Base-by-base conservation (phyloP, 306 rosid species). In the Arachis hypogaea region DNA sequence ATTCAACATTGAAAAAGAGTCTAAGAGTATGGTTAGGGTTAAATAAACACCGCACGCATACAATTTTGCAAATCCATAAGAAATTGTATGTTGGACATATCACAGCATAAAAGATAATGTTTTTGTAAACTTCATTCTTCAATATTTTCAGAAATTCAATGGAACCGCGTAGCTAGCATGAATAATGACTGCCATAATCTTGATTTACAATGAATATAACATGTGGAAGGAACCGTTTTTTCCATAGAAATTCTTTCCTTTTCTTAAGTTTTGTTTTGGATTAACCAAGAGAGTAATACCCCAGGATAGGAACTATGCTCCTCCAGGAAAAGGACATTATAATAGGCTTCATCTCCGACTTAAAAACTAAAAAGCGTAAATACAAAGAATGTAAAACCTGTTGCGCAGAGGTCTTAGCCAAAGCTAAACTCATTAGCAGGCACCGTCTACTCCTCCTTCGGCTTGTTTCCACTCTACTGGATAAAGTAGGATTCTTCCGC, bases 381-480 rank as follows among this genome's bases (percentile, higher is more conserved):
- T 22, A 14, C 2, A 28, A 18, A 75, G 66, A 66, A 63, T 78
- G 69, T 66, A 63, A 73, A 62, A 93, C 98, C 98, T 85, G 90
- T 76, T 88, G 89, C 63, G 85, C 82, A 76, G 97, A 66, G 69
- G 96, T 91, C 90, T 94, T 91, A 33, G 98, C 98, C 85, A 91
- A 84, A 76, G 98, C 97, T 82, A 94, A 86, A 86, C 98, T 86
- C 95, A 94, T 91, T 67, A 94, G 77, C 40, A 94, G 88, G 79
- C 98, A 94, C 51, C 98, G 94, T 74, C 97, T 89, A 76, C 97
- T 94, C 84, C 98, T 91, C 82, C 94, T 89, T 82, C 97, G 87
- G 79, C 98, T 91, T 77, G 83, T 89, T 82, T 91, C 98, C 56
- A 94, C 98, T 84, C 98, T 86, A 78, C 78, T 89, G 29, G 98